Evolutionary conservation across 306 rosid genomes (phyloP), one percentile per base, ranked within the genome.

Genomic region (Neltuma alba): DNA sequence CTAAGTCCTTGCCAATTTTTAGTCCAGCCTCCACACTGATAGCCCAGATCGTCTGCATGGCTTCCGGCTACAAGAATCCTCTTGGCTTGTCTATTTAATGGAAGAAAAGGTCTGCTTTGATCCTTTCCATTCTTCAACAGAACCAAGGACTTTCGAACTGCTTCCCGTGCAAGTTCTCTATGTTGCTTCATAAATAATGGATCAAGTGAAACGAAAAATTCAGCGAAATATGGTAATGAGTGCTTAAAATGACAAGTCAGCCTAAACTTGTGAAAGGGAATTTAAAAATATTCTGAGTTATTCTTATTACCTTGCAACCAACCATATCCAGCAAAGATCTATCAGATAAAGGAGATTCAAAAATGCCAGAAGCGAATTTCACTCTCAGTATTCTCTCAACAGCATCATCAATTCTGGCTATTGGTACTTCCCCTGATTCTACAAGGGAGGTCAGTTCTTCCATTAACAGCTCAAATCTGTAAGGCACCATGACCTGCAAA

Each of bases 11-110:
- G 45, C 94, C 91, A 89, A 44, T 91, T 82, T 61, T 76, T 80
- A 4, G 97, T 94, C 97, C 97, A 91, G 50, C 98, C 97, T 62
- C 98, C 97, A 68, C 98, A 92, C 64, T 92, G 98, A 83, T 60
- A 91, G 55, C 98, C 98, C 60, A 94, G 92, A 88, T 94, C 76
- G 80, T 92, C 93, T 0, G 92, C 94, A 31, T 94, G 98, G 27
- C 90, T 89, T 79, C 98, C 97, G 7, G 90, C 33, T 34, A 94
- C 91, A 78, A 91, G 93, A 80, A 94, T 87, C 83, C 85, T 89
- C 83, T 86, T 91, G 21, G 91, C 93, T 77, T 82, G 85, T 76
- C 76, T 91, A 71, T 87, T 83, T 76, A 92, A 72, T 20, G 97
- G 97, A 79, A 94, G 97, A 81, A 94, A 91, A 64, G 91, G 91